Percentiles rank a stretch among this genome's conserved stretches.
phyloP scores from a whole-genome alignment of 345 rosid genomes.

The Xanthoceras sorbifolium region DNA sequence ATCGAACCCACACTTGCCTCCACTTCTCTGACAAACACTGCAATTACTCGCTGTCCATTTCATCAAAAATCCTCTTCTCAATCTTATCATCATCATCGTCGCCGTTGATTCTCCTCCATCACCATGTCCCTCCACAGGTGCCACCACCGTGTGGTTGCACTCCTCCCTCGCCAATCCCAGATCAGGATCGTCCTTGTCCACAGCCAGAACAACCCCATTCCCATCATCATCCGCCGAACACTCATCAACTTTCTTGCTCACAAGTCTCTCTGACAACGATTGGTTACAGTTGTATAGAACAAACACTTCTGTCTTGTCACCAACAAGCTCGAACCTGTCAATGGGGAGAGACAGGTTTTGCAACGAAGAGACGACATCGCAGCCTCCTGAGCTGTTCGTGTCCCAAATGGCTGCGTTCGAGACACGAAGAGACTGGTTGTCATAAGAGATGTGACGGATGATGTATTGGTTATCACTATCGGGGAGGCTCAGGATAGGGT shows the following conservation, averaged over 20 bases:
- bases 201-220: conserved; percentile 20
- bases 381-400: not conserved
- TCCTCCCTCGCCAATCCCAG: conserved; percentile 23
- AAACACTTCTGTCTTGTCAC: not conserved
- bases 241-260: conserved; percentile 1
- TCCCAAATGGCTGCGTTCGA: conserved; percentile 28
- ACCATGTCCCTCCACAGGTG: conserved; percentile 24
- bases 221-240: not conserved
- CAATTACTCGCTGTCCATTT: conserved; percentile 51
- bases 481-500: conserved; percentile 31
- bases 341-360: conserved; percentile 32
- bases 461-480: conserved; percentile 14
- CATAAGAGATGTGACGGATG: conserved; percentile 34
- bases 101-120: not conserved
- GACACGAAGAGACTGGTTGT: conserved; percentile 37
- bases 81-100: not conserved
- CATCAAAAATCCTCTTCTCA: conserved; percentile 41
- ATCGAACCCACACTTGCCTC: conserved; percentile 58
- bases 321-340: not conserved
- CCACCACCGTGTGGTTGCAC: conserved; percentile 27
- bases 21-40: conserved; percentile 34
- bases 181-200: conserved; percentile 20
- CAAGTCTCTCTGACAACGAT: not conserved
- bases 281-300: conserved; percentile 35
- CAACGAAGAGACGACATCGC: conserved; percentile 19